phyloP scores from a whole-genome alignment of 352 stramenopile genomes.

The Globisporangium radiosum region DNA sequence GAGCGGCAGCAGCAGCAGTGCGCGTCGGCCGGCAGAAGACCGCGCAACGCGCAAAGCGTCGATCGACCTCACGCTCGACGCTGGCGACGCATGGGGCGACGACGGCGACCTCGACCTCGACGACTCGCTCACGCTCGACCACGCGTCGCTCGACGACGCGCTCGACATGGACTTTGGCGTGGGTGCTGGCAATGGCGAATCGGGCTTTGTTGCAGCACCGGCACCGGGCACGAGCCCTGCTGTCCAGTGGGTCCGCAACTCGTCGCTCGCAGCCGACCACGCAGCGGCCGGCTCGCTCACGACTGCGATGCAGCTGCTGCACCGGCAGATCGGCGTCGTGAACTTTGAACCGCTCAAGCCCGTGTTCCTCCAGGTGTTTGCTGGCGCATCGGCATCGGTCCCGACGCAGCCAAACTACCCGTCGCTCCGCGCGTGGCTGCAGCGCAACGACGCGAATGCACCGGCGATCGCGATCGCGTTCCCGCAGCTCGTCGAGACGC shows the following conservation, averaged over 20 bases:
- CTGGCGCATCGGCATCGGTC: constrained; percentile 70
- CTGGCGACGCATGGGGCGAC: constrained; percentile 69
- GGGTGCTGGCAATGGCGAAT: constrained; percentile 12
- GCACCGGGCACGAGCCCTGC: constrained; percentile 84
- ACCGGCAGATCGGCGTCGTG: constrained; percentile 98
- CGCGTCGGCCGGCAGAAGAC: constrained; percentile 32
- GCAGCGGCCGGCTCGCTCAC: constrained; percentile 94
- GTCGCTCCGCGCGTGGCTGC: constrained; percentile 71
- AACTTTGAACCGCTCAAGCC: constrained; percentile 96
- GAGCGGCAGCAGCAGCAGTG: constrained; percentile 9
- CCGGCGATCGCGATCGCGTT: constrained; percentile 89
- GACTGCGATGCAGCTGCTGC: constrained; percentile 96
- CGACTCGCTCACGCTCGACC: constrained; percentile 53
- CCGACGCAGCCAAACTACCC: constrained; percentile 79
- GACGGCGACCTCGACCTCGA: constrained; percentile 86
- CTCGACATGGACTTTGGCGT: constrained; percentile 50
- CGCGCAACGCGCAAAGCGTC: constrained; percentile 46
- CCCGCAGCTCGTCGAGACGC: constrained; percentile 84
- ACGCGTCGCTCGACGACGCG: constrained; percentile 39
- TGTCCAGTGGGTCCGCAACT: constrained; percentile 94
- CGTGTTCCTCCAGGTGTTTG: constrained; percentile 83
- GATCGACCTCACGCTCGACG: constrained; percentile 70
- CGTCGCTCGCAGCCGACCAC: constrained; percentile 96
- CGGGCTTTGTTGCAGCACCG: constrained; percentile 89
- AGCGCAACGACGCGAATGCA: constrained; percentile 84